These are phyloP conservation scores for Solanum rostratum DNA, from an alignment of 257 asterid species.

Conservation along the genomic window DNA sequence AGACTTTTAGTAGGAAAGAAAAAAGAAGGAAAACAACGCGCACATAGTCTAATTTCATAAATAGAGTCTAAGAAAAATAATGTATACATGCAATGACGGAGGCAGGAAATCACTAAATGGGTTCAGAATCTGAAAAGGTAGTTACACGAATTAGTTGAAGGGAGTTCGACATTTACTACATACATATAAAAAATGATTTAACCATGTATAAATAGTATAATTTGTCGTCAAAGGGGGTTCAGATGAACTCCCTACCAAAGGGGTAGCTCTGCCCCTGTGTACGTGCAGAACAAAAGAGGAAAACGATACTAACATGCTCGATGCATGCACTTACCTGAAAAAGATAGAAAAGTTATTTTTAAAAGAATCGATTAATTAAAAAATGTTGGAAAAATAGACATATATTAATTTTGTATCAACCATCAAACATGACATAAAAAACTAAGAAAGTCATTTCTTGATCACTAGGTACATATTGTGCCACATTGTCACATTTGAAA, in stretches of 20 bases:
- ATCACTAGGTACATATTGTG: background rate
- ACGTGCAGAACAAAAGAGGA: too few species aligned
- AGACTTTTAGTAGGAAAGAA: background rate
- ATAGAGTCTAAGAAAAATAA: fast-evolving
- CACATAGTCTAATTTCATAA: background rate
- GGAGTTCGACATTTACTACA: too few species aligned
- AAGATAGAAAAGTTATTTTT: fast-evolving
- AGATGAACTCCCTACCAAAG: too few species aligned
- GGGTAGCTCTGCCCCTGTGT: too few species aligned
- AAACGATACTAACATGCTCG: too few species aligned
- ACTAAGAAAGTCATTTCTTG: background rate
- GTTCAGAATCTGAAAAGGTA: too few species aligned
- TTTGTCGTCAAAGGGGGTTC: too few species aligned
- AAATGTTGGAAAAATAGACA: too few species aligned
- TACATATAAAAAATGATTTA: too few species aligned
- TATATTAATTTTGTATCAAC: background rate
- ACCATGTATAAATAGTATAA: too few species aligned
- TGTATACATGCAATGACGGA: fast-evolving
- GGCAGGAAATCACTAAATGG: too few species aligned
- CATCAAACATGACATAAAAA: background rate
- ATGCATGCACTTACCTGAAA: fast-evolving
- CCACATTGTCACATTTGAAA: background rate
- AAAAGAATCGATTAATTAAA: fast-evolving
- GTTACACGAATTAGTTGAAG: too few species aligned
- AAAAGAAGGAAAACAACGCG: background rate